Evolutionary conservation across 768 basidiomycete genomes (phyloP), one percentile per base, ranked within the genome.

Genomic region (Psilocybe azurescens): DNA sequence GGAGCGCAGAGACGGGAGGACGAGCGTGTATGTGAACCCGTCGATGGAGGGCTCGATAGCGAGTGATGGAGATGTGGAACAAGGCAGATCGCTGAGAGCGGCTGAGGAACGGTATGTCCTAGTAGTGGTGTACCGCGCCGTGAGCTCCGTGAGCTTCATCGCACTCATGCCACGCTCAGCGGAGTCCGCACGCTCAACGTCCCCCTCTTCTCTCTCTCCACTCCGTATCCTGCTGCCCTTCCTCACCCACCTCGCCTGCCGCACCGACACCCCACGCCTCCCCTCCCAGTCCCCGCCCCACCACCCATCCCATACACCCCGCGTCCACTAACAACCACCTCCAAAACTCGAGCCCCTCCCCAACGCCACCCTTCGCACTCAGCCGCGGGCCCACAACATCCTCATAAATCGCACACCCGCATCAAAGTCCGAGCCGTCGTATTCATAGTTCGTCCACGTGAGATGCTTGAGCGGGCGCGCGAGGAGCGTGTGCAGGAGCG

Each of bases 391-490:
- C 83, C 67, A 87, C 83, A 70, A 86, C 82, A 44, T 84, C 82
- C 24, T 80, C 76, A 60, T 86, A 86, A 62, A 78, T 1, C 83
- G 81, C 1, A 83, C 77, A 55, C 89, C 87, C 59, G 63, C 62
- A 4, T 63, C 69, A 29, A 67, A 71, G 57, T 74, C 71, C 3
- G 59, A 50, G 3, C 61, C 59, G 54, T 74, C 71, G 49, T 77
- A 70, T 33, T 86, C 88, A 66, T 92, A 92, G 68, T 86, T 90
- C 38, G 90, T 91, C 83, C 89, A 90, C 28, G 84, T 86, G 13
- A 92, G 77, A 30, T 85, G 77, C 3, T 85, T 82, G 38, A 92
- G 77, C 76, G 84, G 51, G 81, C 85, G 63, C 28, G 67, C 59
- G 24, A 74, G 68, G 29, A 91, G 83, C 10, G 86, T 81, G 9